These are phyloP conservation scores for Rhizopogon hawkerae DNA, from an alignment of 1,284 basidiomycete species.

Conservation along the genomic window DNA sequence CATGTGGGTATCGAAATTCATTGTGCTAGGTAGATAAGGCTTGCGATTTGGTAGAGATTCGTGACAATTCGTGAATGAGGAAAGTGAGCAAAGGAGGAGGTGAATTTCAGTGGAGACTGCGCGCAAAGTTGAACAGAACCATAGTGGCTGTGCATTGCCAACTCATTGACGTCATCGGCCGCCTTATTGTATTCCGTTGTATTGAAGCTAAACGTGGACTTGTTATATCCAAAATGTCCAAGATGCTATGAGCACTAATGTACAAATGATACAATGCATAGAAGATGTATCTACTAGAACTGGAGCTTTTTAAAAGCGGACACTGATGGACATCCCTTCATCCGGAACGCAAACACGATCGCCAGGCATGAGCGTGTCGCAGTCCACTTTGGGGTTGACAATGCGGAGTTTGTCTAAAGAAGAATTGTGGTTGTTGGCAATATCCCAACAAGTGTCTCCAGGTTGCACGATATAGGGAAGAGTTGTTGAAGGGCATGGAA, in stretches of 20 bases:
- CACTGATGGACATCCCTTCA: slow-evolving; percentile 27
- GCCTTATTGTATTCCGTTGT: too few species aligned
- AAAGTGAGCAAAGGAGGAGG: slow-evolving; percentile 13
- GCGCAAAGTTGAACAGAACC: slow-evolving; percentile 15
- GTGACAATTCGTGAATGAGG: slow-evolving; percentile 23
- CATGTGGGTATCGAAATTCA: slow-evolving; percentile 29
- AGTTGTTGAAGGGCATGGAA: slow-evolving; percentile 42
- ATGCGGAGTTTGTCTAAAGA: slow-evolving; percentile 45
- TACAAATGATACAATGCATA: slow-evolving; percentile 16
- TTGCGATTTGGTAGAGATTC: slow-evolving; percentile 16
- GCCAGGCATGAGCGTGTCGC: slow-evolving; percentile 51
- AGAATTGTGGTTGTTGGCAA: slow-evolving; percentile 44
- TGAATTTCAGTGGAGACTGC: slow-evolving; percentile 1
- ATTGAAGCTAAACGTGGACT: neutral
- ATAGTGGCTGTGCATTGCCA: slow-evolving; percentile 16
- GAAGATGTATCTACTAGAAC: slow-evolving; percentile 3
- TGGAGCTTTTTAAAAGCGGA: slow-evolving; percentile 18
- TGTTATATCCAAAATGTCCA: slow-evolving; percentile 3
- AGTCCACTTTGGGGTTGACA: slow-evolving; percentile 48
- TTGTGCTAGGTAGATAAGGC: slow-evolving; percentile 12
- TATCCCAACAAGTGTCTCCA: slow-evolving; percentile 66
- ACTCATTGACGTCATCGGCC: slow-evolving; percentile 21
- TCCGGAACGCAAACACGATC: slow-evolving; percentile 52
- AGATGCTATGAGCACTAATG: slow-evolving; percentile 6
- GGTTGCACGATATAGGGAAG: slow-evolving; percentile 43